Conservation (phyloP, 2,329 filamentous ascomycete genomes). For the Thelonectria rubi region DNA sequence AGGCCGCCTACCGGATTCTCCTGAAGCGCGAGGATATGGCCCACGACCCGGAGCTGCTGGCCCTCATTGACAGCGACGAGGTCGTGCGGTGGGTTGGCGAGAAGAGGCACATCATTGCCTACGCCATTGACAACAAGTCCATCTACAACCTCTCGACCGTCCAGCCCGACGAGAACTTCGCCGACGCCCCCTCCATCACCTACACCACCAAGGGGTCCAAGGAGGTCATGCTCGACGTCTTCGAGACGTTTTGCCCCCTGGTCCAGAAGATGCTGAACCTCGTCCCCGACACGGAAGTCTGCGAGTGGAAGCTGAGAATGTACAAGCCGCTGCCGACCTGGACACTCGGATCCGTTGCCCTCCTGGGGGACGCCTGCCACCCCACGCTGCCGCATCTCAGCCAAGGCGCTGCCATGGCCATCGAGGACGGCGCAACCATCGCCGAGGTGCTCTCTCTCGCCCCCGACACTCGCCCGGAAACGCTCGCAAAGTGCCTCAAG, state of each 20-base stretch:
- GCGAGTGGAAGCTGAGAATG: constrained; percentile 72
- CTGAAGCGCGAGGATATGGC: constrained; percentile 67
- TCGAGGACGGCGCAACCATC: constrained; percentile 67
- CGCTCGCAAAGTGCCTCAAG: constrained; percentile 39
- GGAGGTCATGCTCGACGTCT: constrained; percentile 67
- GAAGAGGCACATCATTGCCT: constrained; percentile 73
- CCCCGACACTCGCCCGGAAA: constrained; percentile 35
- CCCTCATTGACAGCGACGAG: constrained; percentile 63
- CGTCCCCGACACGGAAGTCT: constrained; percentile 70
- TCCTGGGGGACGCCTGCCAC: constrained; percentile 73
- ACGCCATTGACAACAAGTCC: constrained; percentile 68
- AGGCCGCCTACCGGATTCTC: constrained; percentile 64
- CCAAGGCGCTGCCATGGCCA: constrained; percentile 74
- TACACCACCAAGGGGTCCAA: constrained; percentile 72
- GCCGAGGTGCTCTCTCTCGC: constrained; percentile 37
- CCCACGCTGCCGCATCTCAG: constrained; percentile 73
- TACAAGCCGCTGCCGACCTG: constrained; percentile 71
- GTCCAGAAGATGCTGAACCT: constrained; percentile 68
- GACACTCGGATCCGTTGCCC: constrained; percentile 62
- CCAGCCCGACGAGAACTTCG: constrained; percentile 68
- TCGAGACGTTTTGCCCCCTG: constrained; percentile 67
- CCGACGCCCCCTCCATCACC: constrained; percentile 55
- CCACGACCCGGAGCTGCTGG: constrained; percentile 71
- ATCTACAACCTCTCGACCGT: constrained; percentile 74
- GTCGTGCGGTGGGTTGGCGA: constrained; percentile 73